Conservation (phyloP, 371 early-diverging fungal genomes). For the Mortierella sp. region DNA sequence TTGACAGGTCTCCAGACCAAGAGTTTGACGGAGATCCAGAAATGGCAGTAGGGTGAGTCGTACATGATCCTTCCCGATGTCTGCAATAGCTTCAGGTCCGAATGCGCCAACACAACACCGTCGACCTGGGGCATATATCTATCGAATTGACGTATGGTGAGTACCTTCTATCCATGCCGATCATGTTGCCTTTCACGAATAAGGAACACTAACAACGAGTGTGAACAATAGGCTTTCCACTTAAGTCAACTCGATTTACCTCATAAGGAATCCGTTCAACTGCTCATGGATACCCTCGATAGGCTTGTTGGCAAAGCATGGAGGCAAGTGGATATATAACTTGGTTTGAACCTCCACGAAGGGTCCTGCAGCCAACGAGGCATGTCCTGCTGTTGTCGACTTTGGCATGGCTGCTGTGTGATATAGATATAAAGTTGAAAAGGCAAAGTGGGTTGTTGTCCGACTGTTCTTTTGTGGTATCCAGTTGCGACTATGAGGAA, state of each 20-base stretch:
- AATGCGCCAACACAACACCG: slow-evolving; percentile 90
- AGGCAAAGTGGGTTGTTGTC: background rate
- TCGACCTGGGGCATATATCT: slow-evolving; percentile 90
- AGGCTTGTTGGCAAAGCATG: slow-evolving; percentile 77
- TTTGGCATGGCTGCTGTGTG: slow-evolving; percentile 34
- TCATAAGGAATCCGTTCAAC: slow-evolving; percentile 89
- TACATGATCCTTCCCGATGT: slow-evolving; percentile 79
- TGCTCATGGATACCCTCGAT: slow-evolving; percentile 85
- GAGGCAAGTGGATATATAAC: slow-evolving; percentile 83
- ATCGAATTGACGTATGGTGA: background rate
- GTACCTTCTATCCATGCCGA: background rate
- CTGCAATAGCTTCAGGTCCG: slow-evolving; percentile 72
- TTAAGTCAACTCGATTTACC: slow-evolving; percentile 60
- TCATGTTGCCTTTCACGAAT: background rate
- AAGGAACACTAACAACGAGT: background rate
- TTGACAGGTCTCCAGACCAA: slow-evolving; percentile 88
- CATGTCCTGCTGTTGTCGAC: slow-evolving; percentile 7
- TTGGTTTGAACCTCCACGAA: slow-evolving; percentile 74
- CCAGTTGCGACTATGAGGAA: background rate
- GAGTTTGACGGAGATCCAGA: slow-evolving; percentile 80
- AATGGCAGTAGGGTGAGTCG: slow-evolving; percentile 90
- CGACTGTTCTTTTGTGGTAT: background rate
- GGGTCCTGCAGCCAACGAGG: slow-evolving; percentile 34
- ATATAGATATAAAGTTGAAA: background rate
- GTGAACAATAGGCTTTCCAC: background rate